Percentiles rank a stretch among this genome's conserved stretches.
Conservation (phyloP, 495 filamentous ascomycete species). For the Xylaria cubensis region DNA sequence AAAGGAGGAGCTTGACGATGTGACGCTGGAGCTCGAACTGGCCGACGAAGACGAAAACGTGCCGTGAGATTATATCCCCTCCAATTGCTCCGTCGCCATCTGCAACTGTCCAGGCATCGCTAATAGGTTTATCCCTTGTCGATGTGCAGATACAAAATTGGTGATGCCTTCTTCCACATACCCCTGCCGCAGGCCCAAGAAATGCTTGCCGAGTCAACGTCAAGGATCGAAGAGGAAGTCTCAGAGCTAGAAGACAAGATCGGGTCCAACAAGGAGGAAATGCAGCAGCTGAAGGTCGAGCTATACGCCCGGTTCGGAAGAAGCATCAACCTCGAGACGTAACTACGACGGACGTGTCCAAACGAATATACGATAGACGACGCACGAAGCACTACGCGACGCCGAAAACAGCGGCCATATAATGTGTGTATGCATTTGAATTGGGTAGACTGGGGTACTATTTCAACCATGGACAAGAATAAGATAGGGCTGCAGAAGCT, state of each 20-base stretch:
- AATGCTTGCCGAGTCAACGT: constrained; percentile 73
- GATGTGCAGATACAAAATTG: constrained; percentile 83
- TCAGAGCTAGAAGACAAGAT: constrained; percentile 77
- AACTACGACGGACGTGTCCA: constrained; percentile 35
- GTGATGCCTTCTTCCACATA: constrained; percentile 90
- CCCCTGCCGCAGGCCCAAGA: constrained; percentile 84
- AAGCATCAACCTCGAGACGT: constrained; percentile 95
- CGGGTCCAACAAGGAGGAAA: constrained; percentile 75
- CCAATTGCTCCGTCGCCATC: not conserved
- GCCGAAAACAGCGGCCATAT: not conserved
- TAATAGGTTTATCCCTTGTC: constrained; percentile 28
- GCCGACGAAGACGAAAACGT: constrained; percentile 94
- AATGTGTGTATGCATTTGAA: not conserved
- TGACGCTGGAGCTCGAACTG: constrained; percentile 88
- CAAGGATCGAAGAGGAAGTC: constrained; percentile 77
- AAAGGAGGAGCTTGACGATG: constrained; percentile 95
- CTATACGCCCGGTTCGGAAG: constrained; percentile 93
- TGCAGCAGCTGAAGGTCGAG: constrained; percentile 85
- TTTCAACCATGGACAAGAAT: not conserved
- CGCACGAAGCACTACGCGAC: not conserved
- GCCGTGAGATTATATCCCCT: constrained; percentile 62
- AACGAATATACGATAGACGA: not conserved
- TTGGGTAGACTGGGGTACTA: not conserved
- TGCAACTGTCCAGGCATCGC: not conserved
- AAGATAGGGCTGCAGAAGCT: not conserved